Evolutionary conservation across 1,139 yeast species (phyloP).

Genomic region (Suhomyces bribrorum): DNA sequence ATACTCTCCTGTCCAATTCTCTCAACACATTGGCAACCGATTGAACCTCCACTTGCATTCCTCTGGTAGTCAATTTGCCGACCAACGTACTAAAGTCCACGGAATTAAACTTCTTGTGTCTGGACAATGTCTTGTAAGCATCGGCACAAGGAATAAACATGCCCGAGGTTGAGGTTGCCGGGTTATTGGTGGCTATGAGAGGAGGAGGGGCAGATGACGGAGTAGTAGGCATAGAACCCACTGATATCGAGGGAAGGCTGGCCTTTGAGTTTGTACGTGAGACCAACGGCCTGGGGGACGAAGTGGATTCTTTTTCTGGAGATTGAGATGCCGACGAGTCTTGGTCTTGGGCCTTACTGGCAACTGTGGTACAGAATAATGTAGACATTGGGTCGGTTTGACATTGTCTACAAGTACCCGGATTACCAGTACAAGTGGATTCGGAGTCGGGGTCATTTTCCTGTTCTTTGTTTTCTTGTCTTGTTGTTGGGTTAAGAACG

Average conservation of each 20-base stretch:
- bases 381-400: slow-evolving; percentile 88
- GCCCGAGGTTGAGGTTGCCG: slow-evolving; percentile 30
- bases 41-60: slow-evolving; percentile 87
- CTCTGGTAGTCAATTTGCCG: slow-evolving; percentile 74
- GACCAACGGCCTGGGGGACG: slow-evolving; percentile 15
- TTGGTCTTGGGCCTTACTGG: slow-evolving; percentile 47
- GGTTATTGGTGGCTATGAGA: slow-evolving; percentile 19
- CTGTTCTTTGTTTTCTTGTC: slow-evolving; percentile 12
- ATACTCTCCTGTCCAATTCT: slow-evolving; percentile 71
- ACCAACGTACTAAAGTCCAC: slow-evolving; percentile 76
- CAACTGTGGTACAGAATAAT: slow-evolving; percentile 82
- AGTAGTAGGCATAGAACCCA: slow-evolving; percentile 22
- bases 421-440: slow-evolving; percentile 78
- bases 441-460: slow-evolving; percentile 10
- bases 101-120: slow-evolving; percentile 72
- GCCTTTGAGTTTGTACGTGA: slow-evolving; percentile 19
- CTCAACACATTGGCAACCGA: slow-evolving; percentile 81
- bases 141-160: slow-evolving; percentile 85
- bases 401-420: slow-evolving; percentile 86
- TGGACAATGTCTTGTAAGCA: slow-evolving; percentile 79
- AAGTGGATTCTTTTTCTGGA: slow-evolving; percentile 7
- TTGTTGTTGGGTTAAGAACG: slow-evolving; percentile 30
- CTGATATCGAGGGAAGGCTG: slow-evolving; percentile 15
- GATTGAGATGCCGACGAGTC: slow-evolving; percentile 10
- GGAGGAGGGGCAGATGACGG: slow-evolving; percentile 25